phyloP scores from a whole-genome alignment of 2,329 filamentous ascomycete species.

The Pseudogymnoascus sp. region DNA sequence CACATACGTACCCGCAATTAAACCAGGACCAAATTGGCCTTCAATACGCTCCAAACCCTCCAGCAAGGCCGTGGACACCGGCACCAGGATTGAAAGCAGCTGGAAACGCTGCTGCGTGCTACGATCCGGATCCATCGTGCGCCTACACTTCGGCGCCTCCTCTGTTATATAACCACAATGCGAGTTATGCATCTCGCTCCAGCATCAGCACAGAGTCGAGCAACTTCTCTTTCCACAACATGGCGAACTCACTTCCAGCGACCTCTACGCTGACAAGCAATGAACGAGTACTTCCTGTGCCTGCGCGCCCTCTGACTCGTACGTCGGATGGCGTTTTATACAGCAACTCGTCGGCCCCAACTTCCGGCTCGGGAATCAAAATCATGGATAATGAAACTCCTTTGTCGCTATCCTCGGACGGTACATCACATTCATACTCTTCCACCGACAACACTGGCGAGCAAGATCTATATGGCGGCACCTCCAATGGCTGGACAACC shows the following conservation, averaged over 20 bases:
- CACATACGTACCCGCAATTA: constrained; percentile 13
- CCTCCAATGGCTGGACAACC: neutral
- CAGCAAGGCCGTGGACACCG: constrained; percentile 15
- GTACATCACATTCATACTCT: constrained; percentile 33
- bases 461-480: neutral
- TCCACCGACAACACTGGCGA: neutral
- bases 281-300: constrained; percentile 24
- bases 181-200: constrained; percentile 17
- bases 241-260: constrained; percentile 17
- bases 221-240: constrained; percentile 13
- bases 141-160: constrained; percentile 16
- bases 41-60: neutral
- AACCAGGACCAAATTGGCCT: constrained; percentile 15
- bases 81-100: constrained; percentile 15
- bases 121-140: constrained; percentile 17
- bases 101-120: constrained; percentile 18
- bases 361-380: neutral
- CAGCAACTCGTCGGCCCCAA: neutral
- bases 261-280: constrained; percentile 14
- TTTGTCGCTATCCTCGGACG: neutral
- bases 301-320: neutral
- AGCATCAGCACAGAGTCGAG: constrained; percentile 19
- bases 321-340: neutral
- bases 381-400: neutral
- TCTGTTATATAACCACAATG: constrained; percentile 12